phyloP scores from a whole-genome alignment of 139 green algal genomes.

The Chlorella vulgaris region DNA sequence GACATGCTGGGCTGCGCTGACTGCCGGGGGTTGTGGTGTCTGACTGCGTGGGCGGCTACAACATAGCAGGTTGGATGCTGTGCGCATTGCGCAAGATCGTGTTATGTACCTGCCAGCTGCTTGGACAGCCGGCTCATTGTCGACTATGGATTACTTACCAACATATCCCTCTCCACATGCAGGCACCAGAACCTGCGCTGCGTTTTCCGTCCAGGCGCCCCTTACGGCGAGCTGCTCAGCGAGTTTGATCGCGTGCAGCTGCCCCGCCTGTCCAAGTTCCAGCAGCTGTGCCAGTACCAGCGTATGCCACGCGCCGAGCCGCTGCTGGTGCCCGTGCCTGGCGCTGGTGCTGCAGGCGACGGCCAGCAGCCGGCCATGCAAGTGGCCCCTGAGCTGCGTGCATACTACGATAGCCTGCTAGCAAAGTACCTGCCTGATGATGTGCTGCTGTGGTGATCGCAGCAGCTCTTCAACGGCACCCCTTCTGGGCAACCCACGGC shows the following conservation, averaged over 20 bases:
- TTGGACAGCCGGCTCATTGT: no score
- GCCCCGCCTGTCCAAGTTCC: conserved; percentile 76
- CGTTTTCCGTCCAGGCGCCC: conserved; percentile 50
- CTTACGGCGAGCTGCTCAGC: conserved; percentile 75
- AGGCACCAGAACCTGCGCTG: conserved; percentile 55
- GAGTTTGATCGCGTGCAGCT: conserved; percentile 63
- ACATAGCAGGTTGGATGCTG: no score
- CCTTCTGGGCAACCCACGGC: no score
- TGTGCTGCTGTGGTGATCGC: conserved; percentile 55
- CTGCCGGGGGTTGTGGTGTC: background rate
- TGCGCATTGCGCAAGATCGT: no score
- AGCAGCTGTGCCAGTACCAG: conserved; percentile 58
- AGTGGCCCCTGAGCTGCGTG: conserved; percentile 39
- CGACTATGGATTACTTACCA: no score
- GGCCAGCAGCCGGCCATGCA: conserved; percentile 10
- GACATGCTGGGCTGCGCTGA: no score
- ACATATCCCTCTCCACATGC: no score
- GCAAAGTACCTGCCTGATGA: conserved; percentile 69
- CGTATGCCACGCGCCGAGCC: conserved; percentile 33
- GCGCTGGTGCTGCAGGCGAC: background rate
- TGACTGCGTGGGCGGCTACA: background rate
- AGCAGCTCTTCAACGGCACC: background rate
- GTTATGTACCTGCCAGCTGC: background rate
- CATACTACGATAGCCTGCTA: conserved; percentile 76
- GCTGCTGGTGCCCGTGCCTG: conserved; percentile 35